Evolutionary conservation across 805 yeast species (phyloP).

Genomic region (Teunomyces aglyptinius): DNA sequence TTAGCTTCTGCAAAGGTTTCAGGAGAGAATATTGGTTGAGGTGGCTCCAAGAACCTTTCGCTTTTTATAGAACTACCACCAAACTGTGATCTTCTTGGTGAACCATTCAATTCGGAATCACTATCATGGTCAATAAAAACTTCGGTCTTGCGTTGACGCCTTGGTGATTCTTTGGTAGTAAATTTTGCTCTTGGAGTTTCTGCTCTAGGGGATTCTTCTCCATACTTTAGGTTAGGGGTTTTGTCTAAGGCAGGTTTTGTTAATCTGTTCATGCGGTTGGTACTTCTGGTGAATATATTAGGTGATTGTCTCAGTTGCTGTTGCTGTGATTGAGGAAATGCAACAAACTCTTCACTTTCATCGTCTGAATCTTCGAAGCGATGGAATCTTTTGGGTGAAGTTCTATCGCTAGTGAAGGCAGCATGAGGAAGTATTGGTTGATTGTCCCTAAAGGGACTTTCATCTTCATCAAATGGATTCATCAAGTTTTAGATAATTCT

Average conservation of each 20-base stretch:
- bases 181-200: constrained; percentile 60
- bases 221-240: constrained; percentile 27
- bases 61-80: constrained; percentile 37
- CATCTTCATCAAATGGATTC: constrained; percentile 2
- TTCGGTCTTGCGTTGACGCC: constrained; percentile 50
- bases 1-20: constrained; percentile 62
- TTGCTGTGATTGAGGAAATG: constrained; percentile 29
- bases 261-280: constrained; percentile 19
- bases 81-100: constrained; percentile 34
- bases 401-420: constrained; percentile 38
- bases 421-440: constrained; percentile 36
- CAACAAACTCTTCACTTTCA: constrained; percentile 23
- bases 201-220: constrained; percentile 36
- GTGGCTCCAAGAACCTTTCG: constrained; percentile 56
- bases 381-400: constrained; percentile 36
- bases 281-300: constrained; percentile 41
- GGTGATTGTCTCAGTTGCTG: constrained; percentile 39
- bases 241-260: constrained; percentile 18
- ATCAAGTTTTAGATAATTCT: not conserved
- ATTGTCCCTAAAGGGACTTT: constrained; percentile 31
- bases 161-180: constrained; percentile 72
- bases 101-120: constrained; percentile 30
- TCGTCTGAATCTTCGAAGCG: constrained; percentile 26
- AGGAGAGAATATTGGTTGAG: constrained; percentile 65
- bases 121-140: constrained; percentile 43